Base-by-base conservation (phyloP, 306 rosid genomes). In the Astragalus glycyphyllos region DNA sequence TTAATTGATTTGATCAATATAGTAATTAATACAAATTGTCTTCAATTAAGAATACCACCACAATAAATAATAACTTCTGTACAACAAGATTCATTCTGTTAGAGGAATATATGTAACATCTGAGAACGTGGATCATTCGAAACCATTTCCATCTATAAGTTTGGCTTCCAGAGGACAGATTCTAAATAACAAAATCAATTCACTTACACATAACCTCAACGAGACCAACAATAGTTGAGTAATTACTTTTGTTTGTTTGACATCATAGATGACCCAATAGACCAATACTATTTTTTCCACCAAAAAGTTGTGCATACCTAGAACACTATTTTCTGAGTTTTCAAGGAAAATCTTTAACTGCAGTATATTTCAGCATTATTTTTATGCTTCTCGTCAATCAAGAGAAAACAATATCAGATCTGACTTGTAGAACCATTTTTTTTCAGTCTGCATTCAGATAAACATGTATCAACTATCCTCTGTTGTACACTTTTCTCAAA, bases 381-480 rank as follows among this genome's bases (percentile, higher is more conserved):
- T 68, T 53, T 26, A 12, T 26, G 58, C 38, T 77, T 47, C 66
- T 38, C 67, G 55, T 60, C 49, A 63, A 62, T 16, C 6, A 66
- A 72, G 72, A 63, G 67, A 79, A 60, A 77, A 72, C 58, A 47
- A 45, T 10, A 58, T 35, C 62, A 72, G 51, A 37, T 74, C 46
- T 5, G 42, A 77, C 57, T 77, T 31, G 4, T 31, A 0, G 17
- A 72, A 46, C 14, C 11, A 29, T 58, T 29, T 15, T 11, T 11
- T 8, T 40, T 29, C 31, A 34, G 14, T 35, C 41, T 46, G 8
- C 57, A 15, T 44, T 51, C 41, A 11, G 74, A 42, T 35, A 49
- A 66, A 51, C 70, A 58, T 15, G 62, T 15, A 62, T 46, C 15
- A 42, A 57, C 8, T 35, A 75, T 45, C 48, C 66, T 37, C 55